Evolutionary conservation across 2,329 filamentous ascomycete species (phyloP).

Genomic region (Clonostachys chloroleuca): DNA sequence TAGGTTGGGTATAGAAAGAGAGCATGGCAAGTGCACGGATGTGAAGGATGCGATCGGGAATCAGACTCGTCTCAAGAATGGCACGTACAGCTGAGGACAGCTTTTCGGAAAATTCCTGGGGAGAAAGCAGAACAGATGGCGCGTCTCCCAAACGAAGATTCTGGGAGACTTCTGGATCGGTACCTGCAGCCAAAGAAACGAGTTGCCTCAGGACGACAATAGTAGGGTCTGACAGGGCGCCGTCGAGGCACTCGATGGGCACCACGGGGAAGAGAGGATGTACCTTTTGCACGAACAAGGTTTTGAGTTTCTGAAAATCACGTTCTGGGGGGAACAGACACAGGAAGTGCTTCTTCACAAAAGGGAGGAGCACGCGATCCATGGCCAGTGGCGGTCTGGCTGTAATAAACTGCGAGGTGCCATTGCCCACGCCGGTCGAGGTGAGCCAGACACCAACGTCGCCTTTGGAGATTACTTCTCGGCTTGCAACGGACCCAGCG

Average conservation of each 20-base stretch:
- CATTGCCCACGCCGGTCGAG: slow-evolving; percentile 12
- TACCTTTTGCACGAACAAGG: slow-evolving; percentile 44
- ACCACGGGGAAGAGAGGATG: slow-evolving; percentile 52
- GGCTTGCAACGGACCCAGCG: slow-evolving; percentile 26
- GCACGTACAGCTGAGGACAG: slow-evolving; percentile 43
- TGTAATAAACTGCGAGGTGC: slow-evolving; percentile 27
- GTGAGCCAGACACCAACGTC: slow-evolving; percentile 54
- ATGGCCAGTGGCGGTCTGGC: slow-evolving; percentile 29
- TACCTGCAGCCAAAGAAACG: slow-evolving; percentile 49
- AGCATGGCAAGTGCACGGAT: slow-evolving; percentile 49
- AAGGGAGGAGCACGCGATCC: slow-evolving; percentile 33
- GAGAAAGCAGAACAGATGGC: slow-evolving; percentile 29
- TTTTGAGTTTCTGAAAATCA: slow-evolving; percentile 39
- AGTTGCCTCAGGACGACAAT: slow-evolving; percentile 46
- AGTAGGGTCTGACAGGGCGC: slow-evolving; percentile 21
- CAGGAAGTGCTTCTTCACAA: slow-evolving; percentile 39
- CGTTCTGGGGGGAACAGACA: slow-evolving; percentile 39
- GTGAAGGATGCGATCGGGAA: slow-evolving; percentile 48
- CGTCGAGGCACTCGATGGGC: slow-evolving; percentile 25
- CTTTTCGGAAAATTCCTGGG: slow-evolving; percentile 41
- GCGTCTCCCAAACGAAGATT: slow-evolving; percentile 38
- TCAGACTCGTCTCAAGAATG: slow-evolving; percentile 47
- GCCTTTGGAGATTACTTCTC: slow-evolving; percentile 36
- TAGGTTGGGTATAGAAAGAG: slow-evolving; percentile 56
- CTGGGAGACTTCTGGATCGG: slow-evolving; percentile 37